Evolutionary conservation across 2,329 filamentous ascomycete genomes (phyloP).

Genomic region (Pyricularia pennisetigena): DNA sequence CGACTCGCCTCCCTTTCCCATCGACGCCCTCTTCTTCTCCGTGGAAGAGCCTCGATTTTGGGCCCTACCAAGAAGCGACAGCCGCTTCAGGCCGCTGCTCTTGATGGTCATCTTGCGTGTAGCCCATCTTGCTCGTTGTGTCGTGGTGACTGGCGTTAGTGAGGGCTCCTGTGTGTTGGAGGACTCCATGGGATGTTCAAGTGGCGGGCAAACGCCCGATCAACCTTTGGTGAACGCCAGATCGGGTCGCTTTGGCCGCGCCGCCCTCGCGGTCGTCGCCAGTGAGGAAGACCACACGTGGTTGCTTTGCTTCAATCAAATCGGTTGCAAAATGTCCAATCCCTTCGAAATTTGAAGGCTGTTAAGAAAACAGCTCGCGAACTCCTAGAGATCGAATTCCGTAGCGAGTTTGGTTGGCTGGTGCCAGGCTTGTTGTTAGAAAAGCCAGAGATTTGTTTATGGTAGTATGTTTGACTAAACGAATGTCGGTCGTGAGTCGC

Average conservation of each 20-base stretch:
- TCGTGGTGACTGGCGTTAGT: conserved; percentile 48
- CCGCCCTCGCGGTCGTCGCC: conserved; percentile 3
- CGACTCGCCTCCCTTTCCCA: conserved; percentile 13
- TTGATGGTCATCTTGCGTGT: conserved; percentile 77
- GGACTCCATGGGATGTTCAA: conserved; percentile 17
- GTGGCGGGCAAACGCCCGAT: conserved; percentile 12
- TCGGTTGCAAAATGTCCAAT: not conserved
- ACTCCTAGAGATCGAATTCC: not conserved
- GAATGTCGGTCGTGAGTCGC: not conserved
- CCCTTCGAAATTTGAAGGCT: not conserved
- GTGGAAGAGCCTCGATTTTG: conserved; percentile 52
- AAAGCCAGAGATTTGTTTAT: not conserved
- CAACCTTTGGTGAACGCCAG: conserved; percentile 6
- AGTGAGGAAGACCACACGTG: not conserved
- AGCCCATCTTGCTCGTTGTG: conserved; percentile 71
- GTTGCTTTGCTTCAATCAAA: not conserved
- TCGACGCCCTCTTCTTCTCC: conserved; percentile 58
- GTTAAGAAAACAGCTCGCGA: not conserved
- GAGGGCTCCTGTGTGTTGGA: not conserved
- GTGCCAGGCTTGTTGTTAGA: not conserved
- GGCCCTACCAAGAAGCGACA: conserved; percentile 70
- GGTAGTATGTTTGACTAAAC: not conserved
- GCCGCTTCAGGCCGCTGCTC: conserved; percentile 68
- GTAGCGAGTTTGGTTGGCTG: not conserved
- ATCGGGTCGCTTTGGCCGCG: conserved; percentile 5